Percentiles rank a stretch among this genome's conserved stretches.
Conservation (phyloP, 148 eudicot species). For the Tetragonia tetragonoides region DNA sequence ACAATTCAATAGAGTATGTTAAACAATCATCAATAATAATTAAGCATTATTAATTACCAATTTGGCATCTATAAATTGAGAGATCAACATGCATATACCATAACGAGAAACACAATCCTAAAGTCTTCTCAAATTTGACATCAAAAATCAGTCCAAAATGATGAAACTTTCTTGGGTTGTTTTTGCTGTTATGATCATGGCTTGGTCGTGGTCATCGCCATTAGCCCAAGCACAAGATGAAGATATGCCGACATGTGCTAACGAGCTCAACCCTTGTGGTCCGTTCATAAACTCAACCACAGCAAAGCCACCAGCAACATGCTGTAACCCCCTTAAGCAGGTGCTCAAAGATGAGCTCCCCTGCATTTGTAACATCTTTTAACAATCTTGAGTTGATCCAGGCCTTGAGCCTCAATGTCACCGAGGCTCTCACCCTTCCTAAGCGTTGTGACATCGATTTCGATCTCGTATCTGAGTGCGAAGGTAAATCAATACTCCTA, state of each 20-base stretch:
- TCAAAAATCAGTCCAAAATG: neutral
- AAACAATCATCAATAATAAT: no score
- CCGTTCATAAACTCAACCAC: constrained; percentile 7
- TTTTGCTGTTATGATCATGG: neutral
- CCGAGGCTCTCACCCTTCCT: constrained; percentile 15
- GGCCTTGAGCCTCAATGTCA: constrained; percentile 11
- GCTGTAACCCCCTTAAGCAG: constrained; percentile 14
- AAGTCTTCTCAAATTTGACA: no score
- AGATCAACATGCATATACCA: no score
- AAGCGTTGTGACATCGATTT: constrained; percentile 14
- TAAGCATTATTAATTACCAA: no score
- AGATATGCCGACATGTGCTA: neutral
- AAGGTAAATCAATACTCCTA: constrained; percentile 10
- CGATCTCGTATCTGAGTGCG: constrained; percentile 10
- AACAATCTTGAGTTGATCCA: neutral
- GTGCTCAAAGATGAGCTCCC: constrained; percentile 5
- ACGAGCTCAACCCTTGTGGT: constrained; percentile 2
- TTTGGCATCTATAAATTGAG: no score
- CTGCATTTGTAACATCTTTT: constrained; percentile 18
- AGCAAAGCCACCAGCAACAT: neutral
- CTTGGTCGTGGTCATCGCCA: neutral
- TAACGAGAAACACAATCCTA: neutral
- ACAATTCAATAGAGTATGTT: no score
- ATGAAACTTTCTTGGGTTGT: neutral
- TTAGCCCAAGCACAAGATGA: neutral